Percentiles rank a stretch among this genome's conserved stretches.
Evolutionary conservation across 2,329 filamentous ascomycete genomes (phyloP).

Genomic region (Pseudogymnoascus sp.): DNA sequence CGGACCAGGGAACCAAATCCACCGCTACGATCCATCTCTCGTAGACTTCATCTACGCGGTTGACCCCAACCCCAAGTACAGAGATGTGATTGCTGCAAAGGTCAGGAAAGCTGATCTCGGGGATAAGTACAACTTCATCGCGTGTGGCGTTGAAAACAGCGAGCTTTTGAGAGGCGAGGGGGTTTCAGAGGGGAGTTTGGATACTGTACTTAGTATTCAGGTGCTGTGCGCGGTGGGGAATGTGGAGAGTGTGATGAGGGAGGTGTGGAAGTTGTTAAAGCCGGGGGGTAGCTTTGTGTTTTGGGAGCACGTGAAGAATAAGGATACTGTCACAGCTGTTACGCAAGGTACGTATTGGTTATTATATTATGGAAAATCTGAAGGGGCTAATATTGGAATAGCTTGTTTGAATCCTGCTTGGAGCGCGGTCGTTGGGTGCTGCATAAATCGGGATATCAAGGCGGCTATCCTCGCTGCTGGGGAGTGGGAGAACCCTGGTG

Average conservation of each 20-base stretch:
- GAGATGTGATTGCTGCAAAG: slow-evolving; percentile 25
- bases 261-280: slow-evolving; percentile 35
- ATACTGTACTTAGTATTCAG: slow-evolving; percentile 35
- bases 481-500: slow-evolving; percentile 27
- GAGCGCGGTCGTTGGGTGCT: slow-evolving; percentile 26
- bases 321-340: slow-evolving; percentile 22
- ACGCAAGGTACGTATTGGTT: slow-evolving; percentile 24
- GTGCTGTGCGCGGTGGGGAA: slow-evolving; percentile 34
- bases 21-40: slow-evolving; percentile 27
- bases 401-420: slow-evolving; percentile 26
- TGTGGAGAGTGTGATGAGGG: slow-evolving; percentile 22
- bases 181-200: slow-evolving; percentile 30
- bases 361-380: background rate
- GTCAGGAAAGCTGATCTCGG: slow-evolving; percentile 25
- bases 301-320: slow-evolving; percentile 34
- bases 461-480: slow-evolving; percentile 24
- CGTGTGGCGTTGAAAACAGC: slow-evolving; percentile 32
- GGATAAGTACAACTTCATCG: slow-evolving; percentile 32
- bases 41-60: slow-evolving; percentile 32
- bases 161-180: slow-evolving; percentile 30
- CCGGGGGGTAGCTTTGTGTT: slow-evolving; percentile 39
- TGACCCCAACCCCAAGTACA: slow-evolving; percentile 33
- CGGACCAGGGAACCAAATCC: slow-evolving; percentile 36
- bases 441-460: slow-evolving; percentile 24
- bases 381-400: slow-evolving; percentile 16